Percentiles rank a stretch among this genome's conserved stretches.
phyloP scores from a whole-genome alignment of 306 rosid species.

The Casuarina glauca region DNA sequence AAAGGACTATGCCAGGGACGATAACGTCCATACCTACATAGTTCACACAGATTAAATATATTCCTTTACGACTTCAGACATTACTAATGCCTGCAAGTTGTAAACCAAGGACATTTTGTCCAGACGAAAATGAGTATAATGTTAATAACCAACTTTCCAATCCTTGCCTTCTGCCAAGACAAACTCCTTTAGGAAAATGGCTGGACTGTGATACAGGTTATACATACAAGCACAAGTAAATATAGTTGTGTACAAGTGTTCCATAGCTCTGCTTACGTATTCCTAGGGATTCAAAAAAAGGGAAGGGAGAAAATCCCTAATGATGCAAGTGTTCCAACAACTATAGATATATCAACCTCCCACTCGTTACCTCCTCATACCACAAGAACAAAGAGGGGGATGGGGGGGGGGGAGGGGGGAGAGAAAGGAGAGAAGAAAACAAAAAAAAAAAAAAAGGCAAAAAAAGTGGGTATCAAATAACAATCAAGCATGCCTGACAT shows the following conservation, averaged over 20 bases:
- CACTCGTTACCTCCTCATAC: neutral
- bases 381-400: neutral
- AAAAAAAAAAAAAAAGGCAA: neutral
- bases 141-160: neutral
- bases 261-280: neutral
- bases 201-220: neutral
- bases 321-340: neutral
- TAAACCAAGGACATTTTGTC: neutral
- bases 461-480: neutral
- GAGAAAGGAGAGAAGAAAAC: too few relatives aligned
- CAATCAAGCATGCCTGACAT: neutral
- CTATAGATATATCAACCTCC: neutral
- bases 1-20: conserved; percentile 83
- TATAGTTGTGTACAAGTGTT: neutral
- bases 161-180: neutral
- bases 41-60: conserved; percentile 24
- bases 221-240: neutral
- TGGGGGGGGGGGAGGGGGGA: too few relatives aligned
- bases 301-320: neutral
- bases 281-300: neutral
- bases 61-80: conserved; percentile 3
- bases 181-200: neutral
- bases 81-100: conserved; percentile 8
- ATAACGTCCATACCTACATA: conserved; percentile 80
- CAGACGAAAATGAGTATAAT: neutral